Base-by-base conservation (phyloP, 768 basidiomycete genomes). In the Chalciporus piperatus region DNA sequence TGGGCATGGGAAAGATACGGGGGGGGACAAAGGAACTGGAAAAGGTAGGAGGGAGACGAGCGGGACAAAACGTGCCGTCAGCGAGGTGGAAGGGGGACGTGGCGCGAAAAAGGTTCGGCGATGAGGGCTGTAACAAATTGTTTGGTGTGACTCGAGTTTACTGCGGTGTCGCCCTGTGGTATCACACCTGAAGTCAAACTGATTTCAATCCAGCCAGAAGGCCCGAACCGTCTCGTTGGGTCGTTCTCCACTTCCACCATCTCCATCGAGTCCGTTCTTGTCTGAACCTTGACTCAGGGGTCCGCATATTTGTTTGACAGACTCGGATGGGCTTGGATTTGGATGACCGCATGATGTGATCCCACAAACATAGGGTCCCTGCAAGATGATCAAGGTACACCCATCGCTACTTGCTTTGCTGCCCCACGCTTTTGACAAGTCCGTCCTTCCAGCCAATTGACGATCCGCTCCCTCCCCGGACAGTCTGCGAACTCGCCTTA, bases 101-200 rank as follows among this genome's bases (percentile, higher is more conserved):
- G 50, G 28, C 20, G 23, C 42, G 17, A 67, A 67, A 52, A 67
- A 20, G 47, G 46, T 56, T 47, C 60, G 65, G 25, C 60, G 51
- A 44, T 58, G 40, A 55, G 33, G 10, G 25, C 19, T 41, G 11
- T 38, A 14, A 19, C 10, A 28, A 28, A 23, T 9, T 37, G 35
- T 16, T 7, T 16, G 4, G 35, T 37, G n/a, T n/a, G 6, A 37
- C 35, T n/a, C 6, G 14, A n/a, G 5, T 7, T 37, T 6, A 14
- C 16, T 37, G 35, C n/a, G 7, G 35, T 37, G 16, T 37, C n/a
- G 4, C 14, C 11, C 10, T 32, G 9, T 32, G 30, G 30, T 10
- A 32, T 1, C 13, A 35, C 16, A 7, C 7, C 33, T 16, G 33
- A 35, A n/a, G 33, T 35, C 33, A 35, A 35, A 16, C 13, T 16